Evolutionary conservation across 2,329 filamentous ascomycete genomes (phyloP).

Genomic region (Exophiala viscosa): DNA sequence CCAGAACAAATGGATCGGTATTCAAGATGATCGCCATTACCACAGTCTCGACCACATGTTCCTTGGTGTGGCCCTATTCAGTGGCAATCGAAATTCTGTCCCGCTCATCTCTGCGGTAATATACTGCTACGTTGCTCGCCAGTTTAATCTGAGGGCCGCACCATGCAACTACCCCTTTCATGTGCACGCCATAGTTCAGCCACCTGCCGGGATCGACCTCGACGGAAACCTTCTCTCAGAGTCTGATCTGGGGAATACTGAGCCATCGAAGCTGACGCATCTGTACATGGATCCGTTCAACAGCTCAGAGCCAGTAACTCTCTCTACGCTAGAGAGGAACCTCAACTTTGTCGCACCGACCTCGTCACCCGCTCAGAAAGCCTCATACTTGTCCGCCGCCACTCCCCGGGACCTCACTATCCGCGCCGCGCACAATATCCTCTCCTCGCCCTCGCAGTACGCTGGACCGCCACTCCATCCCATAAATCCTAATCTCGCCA

Average conservation of each 20-base stretch:
- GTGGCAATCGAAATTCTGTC: conserved; percentile 70
- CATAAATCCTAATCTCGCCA: conserved; percentile 58
- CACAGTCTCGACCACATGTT: conserved; percentile 82
- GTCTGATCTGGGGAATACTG: conserved; percentile 20
- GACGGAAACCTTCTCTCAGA: conserved; percentile 45
- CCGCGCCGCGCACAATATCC: conserved; percentile 76
- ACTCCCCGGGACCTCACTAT: conserved; percentile 65
- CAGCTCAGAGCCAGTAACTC: conserved; percentile 62
- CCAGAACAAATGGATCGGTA: conserved; percentile 64
- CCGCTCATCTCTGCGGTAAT: conserved; percentile 85
- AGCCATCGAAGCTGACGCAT: conserved; percentile 20
- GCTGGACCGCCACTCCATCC: conserved; percentile 36
- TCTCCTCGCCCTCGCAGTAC: conserved; percentile 62
- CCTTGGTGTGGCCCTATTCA: conserved; percentile 73
- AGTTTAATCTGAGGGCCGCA: conserved; percentile 70
- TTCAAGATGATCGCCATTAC: conserved; percentile 66
- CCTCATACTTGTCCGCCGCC: conserved; percentile 61
- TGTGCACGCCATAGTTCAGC: conserved; percentile 73
- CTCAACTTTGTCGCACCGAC: conserved; percentile 51
- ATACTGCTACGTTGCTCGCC: conserved; percentile 73
- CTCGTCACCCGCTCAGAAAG: conserved; percentile 32
- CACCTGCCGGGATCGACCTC: conserved; percentile 56
- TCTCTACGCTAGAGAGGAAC: conserved; percentile 56
- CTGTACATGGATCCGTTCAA: conserved; percentile 82
- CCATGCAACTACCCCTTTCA: conserved; percentile 82